Evolutionary conservation across 2,329 filamentous ascomycete species (phyloP), one percentile per base, ranked within the genome.

Genomic region (Pyrenophora teres): DNA sequence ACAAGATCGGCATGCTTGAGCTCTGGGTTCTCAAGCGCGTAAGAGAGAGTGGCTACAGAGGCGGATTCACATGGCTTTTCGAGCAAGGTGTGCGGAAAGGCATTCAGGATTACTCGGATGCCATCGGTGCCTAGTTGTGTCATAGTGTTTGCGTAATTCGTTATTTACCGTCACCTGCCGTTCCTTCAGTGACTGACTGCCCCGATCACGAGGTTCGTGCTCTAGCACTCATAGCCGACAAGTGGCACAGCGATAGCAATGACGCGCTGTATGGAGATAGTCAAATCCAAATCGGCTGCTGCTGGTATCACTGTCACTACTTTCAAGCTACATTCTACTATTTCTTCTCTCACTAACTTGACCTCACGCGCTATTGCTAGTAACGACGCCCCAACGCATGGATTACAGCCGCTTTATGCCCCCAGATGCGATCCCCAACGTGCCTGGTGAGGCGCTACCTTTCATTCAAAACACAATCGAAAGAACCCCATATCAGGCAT

Each of bases 21-120:
- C 57, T 84, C n/a, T 86, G 83, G 83, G 68, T 80, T 12, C 69
- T 80, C 64, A 84, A 83, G 69, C 76, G 83, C 30, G 67, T 85
- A 35, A 60, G 75, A 27, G 81, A 85, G 56, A 77, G 75, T 50
- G 79, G 78, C 2, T 76, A 80, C 56, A 71, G 72, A 32, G 78
- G 78, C 8, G 70, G 71, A 15, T 76, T 75, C 54, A 73, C 78
- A n/a, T 81, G 80, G 78, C 75, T 81, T 61, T 82, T 75, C 60
- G 79, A 80, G 63, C 76, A 79, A 50, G 80, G 80, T 2, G 46
- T 81, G 32, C 66, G 79, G 40, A 75, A 76, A 64, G 80, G 78
- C 1, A 64, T 81, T 15, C 55, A 64, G 3, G 76, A 78, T 46
- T 79, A 80, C 36, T 57, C 63, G 27, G 36, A 38, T 4, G 52